phyloP scores from a whole-genome alignment of 768 basidiomycete genomes.

The Mycena galericulata region DNA sequence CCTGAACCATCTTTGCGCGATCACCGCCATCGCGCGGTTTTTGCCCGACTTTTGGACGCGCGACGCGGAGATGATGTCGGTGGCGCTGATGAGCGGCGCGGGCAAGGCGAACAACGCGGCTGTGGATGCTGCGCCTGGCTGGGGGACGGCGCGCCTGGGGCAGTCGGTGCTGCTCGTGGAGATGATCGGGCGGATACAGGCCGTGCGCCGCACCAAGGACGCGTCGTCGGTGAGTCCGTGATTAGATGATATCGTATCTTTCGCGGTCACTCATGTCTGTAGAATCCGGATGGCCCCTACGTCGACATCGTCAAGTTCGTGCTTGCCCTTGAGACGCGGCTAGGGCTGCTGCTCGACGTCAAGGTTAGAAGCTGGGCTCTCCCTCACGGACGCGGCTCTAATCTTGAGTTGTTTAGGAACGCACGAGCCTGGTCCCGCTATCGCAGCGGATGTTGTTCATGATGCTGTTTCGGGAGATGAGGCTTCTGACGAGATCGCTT shows the following conservation, averaged over 20 bases:
- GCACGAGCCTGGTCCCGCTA: constrained; percentile 58
- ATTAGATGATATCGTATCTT: background rate
- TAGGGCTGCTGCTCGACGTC: constrained; percentile 67
- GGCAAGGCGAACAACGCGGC: constrained; percentile 33
- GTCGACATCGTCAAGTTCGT: constrained; percentile 59
- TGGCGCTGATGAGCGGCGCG: constrained; percentile 71
- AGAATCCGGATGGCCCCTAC: constrained; percentile 47
- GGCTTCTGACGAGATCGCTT: constrained; percentile 71
- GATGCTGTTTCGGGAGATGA: constrained; percentile 71
- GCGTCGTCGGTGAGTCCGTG: constrained; percentile 46
- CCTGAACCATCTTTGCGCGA: constrained; percentile 66
- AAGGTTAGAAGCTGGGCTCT: constrained; percentile 54
- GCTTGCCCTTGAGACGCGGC: constrained; percentile 64
- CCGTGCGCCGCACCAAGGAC: constrained; percentile 57
- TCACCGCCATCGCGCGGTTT: constrained; percentile 64
- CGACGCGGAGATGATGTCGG: constrained; percentile 80
- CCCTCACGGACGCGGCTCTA: background rate
- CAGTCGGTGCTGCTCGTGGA: constrained; percentile 74
- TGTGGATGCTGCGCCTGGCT: constrained; percentile 37
- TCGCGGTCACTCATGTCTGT: background rate
- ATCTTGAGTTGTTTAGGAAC: constrained; percentile 63
- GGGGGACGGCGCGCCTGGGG: constrained; percentile 68
- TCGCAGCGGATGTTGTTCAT: constrained; percentile 72
- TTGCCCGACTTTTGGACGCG: constrained; percentile 74
- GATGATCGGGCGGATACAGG: constrained; percentile 65